phyloP scores from a whole-genome alignment of 1,139 yeast genomes.

The Hansenula lynferdii region DNA sequence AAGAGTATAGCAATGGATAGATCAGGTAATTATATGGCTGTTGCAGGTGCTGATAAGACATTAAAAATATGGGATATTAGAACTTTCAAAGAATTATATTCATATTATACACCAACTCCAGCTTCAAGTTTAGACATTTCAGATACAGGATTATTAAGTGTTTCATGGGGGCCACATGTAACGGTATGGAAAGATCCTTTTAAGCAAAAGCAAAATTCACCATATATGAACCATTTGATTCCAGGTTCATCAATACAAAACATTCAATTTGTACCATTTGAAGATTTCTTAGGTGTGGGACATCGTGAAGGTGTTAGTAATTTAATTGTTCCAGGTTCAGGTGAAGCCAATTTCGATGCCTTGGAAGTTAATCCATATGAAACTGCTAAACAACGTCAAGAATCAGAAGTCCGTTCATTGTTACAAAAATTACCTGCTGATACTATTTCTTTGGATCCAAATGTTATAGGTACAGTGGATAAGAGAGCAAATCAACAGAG shows the following conservation, averaged over 20 bases:
- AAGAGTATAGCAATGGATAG: conserved; percentile 84
- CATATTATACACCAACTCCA: conserved; percentile 70
- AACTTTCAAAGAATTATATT: conserved; percentile 68
- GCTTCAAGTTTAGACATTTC: conserved; percentile 77
- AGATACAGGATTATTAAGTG: conserved; percentile 81
- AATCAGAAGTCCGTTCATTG: conserved; percentile 81
- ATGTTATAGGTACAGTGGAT: conserved; percentile 80
- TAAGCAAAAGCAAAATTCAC: conserved; percentile 49
- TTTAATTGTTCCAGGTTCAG: conserved; percentile 90
- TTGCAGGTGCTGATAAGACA: conserved; percentile 81
- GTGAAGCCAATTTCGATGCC: conserved; percentile 97
- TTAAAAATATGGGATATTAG: conserved; percentile 94
- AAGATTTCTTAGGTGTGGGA: conserved; percentile 91
- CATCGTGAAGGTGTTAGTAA: conserved; percentile 76
- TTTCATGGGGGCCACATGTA: conserved; percentile 94
- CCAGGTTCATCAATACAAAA: conserved; percentile 73
- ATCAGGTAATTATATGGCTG: conserved; percentile 93
- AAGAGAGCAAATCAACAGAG: conserved; percentile 60
- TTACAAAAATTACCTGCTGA: conserved; percentile 90
- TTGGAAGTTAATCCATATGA: conserved; percentile 91
- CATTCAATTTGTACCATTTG: conserved; percentile 83
- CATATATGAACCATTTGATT: conserved; percentile 87
- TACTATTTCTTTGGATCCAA: conserved; percentile 88
- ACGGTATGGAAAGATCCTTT: conserved; percentile 82
- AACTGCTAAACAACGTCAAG: conserved; percentile 89